A percentile compares a stretch with the other conserved stretches of the same genome.
These are phyloP conservation scores for Phascolomyces articulosus DNA, from an alignment of 371 early-diverging fungal species.

Conservation along the genomic window DNA sequence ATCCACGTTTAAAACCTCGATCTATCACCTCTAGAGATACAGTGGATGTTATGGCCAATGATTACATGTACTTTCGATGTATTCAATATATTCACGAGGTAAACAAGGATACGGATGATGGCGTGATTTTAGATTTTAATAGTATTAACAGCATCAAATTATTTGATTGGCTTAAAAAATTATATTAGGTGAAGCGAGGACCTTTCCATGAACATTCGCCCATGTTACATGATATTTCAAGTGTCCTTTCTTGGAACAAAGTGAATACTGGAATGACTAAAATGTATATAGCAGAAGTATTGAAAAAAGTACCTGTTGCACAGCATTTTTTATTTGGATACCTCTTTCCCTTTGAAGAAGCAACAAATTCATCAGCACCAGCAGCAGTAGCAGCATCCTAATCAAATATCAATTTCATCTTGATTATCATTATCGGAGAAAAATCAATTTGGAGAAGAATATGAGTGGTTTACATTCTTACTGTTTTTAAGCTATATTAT, in stretches of 20 bases:
- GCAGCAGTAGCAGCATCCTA: neutral
- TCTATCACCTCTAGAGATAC: conserved; percentile 70
- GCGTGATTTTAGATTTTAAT: no score
- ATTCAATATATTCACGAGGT: conserved; percentile 84
- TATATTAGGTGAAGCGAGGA: conserved; percentile 59
- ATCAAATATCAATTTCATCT: no score
- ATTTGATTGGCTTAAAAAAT: neutral
- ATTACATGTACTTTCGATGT: conserved; percentile 89
- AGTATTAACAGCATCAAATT: no score
- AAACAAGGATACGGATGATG: conserved; percentile 2
- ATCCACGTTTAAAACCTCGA: conserved; percentile 71
- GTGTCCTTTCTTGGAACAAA: conserved; percentile 85
- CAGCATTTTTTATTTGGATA: conserved; percentile 96
- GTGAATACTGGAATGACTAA: conserved; percentile 95
- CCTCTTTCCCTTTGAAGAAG: conserved; percentile 52
- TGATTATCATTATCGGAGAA: no score
- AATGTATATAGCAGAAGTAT: conserved; percentile 96
- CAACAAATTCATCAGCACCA: neutral
- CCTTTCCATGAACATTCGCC: conserved; percentile 89
- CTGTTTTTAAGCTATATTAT: no score
- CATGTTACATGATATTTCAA: conserved; percentile 93
- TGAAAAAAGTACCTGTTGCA: conserved; percentile 95
- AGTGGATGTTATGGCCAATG: conserved; percentile 67
- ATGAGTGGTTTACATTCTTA: no score
- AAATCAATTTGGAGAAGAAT: no score